Evolutionary conservation across 345 rosid genomes (phyloP).

Genomic region (Turritis glabra): DNA sequence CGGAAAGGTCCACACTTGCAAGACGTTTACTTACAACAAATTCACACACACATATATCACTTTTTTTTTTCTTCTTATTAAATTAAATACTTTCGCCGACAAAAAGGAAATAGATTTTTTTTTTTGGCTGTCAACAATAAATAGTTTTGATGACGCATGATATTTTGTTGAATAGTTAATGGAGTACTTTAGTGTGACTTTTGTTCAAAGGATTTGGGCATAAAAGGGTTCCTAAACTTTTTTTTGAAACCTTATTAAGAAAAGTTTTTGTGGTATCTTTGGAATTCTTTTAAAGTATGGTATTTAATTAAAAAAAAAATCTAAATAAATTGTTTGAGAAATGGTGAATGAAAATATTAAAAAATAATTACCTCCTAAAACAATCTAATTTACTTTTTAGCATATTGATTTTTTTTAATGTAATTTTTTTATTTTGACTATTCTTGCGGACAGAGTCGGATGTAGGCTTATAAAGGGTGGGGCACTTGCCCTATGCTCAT

Average conservation of each 20-base stretch:
- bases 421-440: no score
- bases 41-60: conserved; percentile 12
- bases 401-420: no score
- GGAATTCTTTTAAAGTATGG: background rate
- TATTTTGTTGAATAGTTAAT: background rate
- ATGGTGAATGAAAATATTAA: no score
- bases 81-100: conserved; percentile 3
- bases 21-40: conserved; percentile 38
- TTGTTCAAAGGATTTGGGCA: background rate
- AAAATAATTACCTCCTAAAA: no score
- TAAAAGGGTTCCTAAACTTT: background rate
- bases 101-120: conserved; percentile 5
- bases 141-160: conserved; percentile 15
- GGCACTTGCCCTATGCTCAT: no score
- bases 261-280: background rate
- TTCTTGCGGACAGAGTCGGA: no score
- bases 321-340: no score
- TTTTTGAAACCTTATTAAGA: background rate
- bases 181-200: background rate
- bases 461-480: no score
- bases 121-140: background rate
- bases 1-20: conserved; percentile 34
- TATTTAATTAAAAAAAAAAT: background rate
- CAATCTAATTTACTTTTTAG: no score
- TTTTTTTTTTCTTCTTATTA: background rate